phyloP scores from a whole-genome alignment of 129 eudicot species.

The Arctium lappa region DNA sequence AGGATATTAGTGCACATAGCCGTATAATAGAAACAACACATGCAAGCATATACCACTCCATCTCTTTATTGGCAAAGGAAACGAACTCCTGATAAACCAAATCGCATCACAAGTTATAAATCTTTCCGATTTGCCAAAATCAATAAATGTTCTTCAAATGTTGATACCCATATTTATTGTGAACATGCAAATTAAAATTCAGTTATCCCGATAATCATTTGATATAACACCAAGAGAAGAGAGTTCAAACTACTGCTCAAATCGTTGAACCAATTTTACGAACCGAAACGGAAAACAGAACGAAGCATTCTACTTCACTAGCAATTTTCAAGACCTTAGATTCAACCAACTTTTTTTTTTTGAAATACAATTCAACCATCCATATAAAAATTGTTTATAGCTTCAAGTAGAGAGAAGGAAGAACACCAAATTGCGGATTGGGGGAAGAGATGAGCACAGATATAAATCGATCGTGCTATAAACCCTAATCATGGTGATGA shows the following conservation, averaged over 20 bases:
- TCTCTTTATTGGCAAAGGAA: slow-evolving; percentile 26
- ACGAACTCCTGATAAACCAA: slow-evolving; percentile 11
- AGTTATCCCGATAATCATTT: neutral
- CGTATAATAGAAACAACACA: slow-evolving; percentile 6
- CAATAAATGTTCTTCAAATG: no score
- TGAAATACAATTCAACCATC: neutral
- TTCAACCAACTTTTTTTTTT: no score
- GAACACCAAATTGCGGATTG: neutral
- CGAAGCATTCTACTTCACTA: no score
- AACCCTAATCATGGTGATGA: neutral
- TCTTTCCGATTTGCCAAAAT: slow-evolving; percentile 4
- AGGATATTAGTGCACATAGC: slow-evolving; percentile 33
- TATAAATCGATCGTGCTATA: neutral
- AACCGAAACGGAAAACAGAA: neutral
- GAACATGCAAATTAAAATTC: neutral
- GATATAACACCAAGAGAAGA: neutral
- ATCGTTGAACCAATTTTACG: neutral
- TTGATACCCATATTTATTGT: no score
- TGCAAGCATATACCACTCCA: slow-evolving; percentile 38
- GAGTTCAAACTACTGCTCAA: neutral
- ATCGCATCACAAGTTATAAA: slow-evolving; percentile 9
- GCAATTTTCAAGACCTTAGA: no score
- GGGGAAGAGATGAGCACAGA: neutral
- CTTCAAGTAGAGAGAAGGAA: neutral
- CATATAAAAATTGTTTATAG: neutral